Evolutionary conservation across 352 stramenopile species (phyloP).

Genomic region (Phytophthora boehmeriae): DNA sequence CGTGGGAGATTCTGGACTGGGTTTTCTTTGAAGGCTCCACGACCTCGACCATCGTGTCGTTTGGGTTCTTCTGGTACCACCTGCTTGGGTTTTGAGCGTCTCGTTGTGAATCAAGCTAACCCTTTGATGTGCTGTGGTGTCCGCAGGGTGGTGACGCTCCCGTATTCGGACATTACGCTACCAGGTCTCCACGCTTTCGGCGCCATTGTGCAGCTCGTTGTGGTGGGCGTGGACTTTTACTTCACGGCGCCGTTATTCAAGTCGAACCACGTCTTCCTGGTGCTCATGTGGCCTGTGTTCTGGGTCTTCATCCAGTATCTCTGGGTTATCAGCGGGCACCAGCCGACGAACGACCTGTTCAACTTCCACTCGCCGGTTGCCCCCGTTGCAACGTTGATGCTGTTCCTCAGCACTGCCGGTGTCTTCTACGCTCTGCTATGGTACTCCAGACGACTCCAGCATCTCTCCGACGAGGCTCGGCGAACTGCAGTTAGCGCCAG

Average conservation of each 20-base stretch:
- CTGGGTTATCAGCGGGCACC: slow-evolving; percentile 61
- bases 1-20: slow-evolving; percentile 73
- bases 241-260: slow-evolving; percentile 66
- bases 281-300: slow-evolving; percentile 55
- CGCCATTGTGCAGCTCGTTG: slow-evolving; percentile 45
- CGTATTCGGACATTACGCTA: slow-evolving; percentile 37
- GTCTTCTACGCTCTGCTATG: slow-evolving; percentile 51
- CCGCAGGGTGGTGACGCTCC: slow-evolving; percentile 46
- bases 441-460: slow-evolving; percentile 42
- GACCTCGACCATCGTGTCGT: slow-evolving; percentile 45
- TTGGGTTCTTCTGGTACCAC: slow-evolving; percentile 62
- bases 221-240: slow-evolving; percentile 64
- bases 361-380: slow-evolving; percentile 63
- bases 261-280: slow-evolving; percentile 63
- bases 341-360: slow-evolving; percentile 56
- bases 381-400: slow-evolving; percentile 33
- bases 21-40: slow-evolving; percentile 68
- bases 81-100: slow-evolving; percentile 3
- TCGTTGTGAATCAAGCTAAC: not conserved
- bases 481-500: slow-evolving; percentile 18
- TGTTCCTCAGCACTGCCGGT: slow-evolving; percentile 45
- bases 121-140: slow-evolving; percentile 1
- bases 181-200: slow-evolving; percentile 39
- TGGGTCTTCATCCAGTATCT: slow-evolving; percentile 66
- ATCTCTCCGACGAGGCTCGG: slow-evolving; percentile 30